phyloP scores from a whole-genome alignment of 2,329 filamentous ascomycete species.

The Diaporthe sp. region DNA sequence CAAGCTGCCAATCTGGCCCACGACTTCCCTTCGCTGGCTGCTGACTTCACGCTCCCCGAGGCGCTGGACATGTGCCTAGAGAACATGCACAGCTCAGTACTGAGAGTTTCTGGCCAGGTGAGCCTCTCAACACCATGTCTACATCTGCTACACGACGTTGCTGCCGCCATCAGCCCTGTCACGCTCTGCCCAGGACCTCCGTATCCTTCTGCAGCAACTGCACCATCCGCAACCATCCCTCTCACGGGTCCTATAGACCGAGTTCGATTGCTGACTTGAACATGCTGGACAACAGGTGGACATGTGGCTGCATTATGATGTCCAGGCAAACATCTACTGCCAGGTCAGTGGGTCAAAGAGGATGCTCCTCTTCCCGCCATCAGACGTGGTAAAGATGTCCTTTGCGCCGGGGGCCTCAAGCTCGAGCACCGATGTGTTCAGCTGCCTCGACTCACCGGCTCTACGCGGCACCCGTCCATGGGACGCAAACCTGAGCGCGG shows the following conservation, averaged over 20 bases:
- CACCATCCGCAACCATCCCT: neutral
- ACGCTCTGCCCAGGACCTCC: no score
- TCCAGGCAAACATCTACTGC: conserved; percentile 88
- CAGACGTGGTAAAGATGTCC: conserved; percentile 74
- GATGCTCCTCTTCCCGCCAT: conserved; percentile 81
- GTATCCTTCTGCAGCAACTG: no score
- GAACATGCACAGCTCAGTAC: conserved; percentile 80
- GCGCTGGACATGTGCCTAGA: conserved; percentile 67
- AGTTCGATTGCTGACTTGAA: neutral
- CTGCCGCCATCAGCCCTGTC: neutral
- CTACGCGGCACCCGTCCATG: conserved; percentile 68
- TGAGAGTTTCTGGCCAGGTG: conserved; percentile 82
- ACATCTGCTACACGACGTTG: neutral
- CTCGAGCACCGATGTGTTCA: conserved; percentile 80
- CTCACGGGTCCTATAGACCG: no score
- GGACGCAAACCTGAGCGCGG: conserved; percentile 73
- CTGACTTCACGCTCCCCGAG: conserved; percentile 76
- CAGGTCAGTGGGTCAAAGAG: conserved; percentile 81
- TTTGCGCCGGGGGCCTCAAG: conserved; percentile 84
- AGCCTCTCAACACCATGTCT: conserved; percentile 42
- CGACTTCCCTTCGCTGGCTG: conserved; percentile 77
- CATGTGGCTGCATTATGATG: conserved; percentile 91
- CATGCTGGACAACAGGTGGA: conserved; percentile 41
- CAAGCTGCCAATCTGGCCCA: conserved; percentile 74
- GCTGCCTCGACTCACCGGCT: conserved; percentile 51